Base-by-base conservation (phyloP, 2,329 filamentous ascomycete genomes). In the Phoma sp. region DNA sequence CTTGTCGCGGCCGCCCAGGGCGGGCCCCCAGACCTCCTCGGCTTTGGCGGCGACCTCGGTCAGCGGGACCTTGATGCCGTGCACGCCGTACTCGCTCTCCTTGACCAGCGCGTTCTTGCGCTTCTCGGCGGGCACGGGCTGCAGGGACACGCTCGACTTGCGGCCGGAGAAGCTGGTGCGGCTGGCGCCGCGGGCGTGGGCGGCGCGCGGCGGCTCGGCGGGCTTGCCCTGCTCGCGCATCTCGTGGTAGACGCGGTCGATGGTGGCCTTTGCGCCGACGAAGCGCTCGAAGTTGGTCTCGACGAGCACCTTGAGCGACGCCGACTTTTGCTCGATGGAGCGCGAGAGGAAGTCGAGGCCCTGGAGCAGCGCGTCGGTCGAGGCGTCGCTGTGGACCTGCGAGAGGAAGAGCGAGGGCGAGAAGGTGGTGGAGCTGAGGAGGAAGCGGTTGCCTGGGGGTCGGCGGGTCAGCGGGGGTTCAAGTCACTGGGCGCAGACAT, bases 231-330 rank as follows among this genome's bases (percentile, higher is more conserved):
- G 83, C 28, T 83, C 83, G 23, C 84, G 81, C 95, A 99, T 99
- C 75, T 99, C 95, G 58, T 88, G 96, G 77, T 99, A 99, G 46
- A 99, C 95, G 77, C 96, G 96, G 78, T 99, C 95, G 68, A 99
- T 98, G 7, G 93, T 98, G 15, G 93, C 91, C 76, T 99, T 99
- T 36, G 95, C 95, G 59, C 92, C 89, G 50, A 99, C 95, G 78
- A 99, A 99, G 62, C 93, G 89, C 76, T 99, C 96, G 72, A 99
- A 99, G 74, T 99, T 99, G 60, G 91, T 93, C 75, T 99, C 95
- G 20, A 99, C 95, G 15, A 99, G 83, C 10, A 96, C 90, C 73
- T 99, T 99, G 57, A 99, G 84, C 4, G 93, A 97, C 0, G 93
- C 95, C 0, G 93, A 97, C 76, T 99, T 99, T 77, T 98, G 91